Evolutionary conservation across 495 filamentous ascomycete species (phyloP).

Genomic region (Talaromyces thailandensis): DNA sequence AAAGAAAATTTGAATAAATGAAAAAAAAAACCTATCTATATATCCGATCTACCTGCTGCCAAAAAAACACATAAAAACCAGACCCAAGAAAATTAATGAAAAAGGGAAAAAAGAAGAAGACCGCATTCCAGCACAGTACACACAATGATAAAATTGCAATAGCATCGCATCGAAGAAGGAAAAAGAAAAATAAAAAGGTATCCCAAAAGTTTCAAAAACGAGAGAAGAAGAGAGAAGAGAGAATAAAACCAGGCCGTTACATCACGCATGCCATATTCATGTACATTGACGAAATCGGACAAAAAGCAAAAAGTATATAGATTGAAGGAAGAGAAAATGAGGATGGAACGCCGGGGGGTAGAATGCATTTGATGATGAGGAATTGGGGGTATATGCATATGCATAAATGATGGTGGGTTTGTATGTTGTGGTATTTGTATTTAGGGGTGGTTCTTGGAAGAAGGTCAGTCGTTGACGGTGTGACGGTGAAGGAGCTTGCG

Average conservation of each 20-base stretch:
- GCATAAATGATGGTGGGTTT: background rate
- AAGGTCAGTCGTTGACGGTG: background rate
- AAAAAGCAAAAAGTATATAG: background rate
- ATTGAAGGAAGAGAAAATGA: background rate
- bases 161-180: background rate
- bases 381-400: background rate
- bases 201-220: background rate
- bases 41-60: background rate
- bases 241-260: background rate
- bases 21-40: background rate
- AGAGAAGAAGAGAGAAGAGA: background rate
- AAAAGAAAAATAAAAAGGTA: background rate
- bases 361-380: background rate
- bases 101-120: background rate
- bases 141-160: background rate
- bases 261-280: background rate
- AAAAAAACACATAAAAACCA: too few species aligned
- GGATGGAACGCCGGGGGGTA: background rate
- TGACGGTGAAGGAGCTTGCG: constrained; percentile 22
- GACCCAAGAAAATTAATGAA: background rate
- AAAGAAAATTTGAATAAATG: background rate
- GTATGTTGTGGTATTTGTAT: background rate
- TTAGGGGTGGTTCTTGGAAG: background rate
- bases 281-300: too few species aligned
- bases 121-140: background rate